Evolutionary conservation across 116 monocot genomes (phyloP).

Genomic region (Dioscorea cayenensis): DNA sequence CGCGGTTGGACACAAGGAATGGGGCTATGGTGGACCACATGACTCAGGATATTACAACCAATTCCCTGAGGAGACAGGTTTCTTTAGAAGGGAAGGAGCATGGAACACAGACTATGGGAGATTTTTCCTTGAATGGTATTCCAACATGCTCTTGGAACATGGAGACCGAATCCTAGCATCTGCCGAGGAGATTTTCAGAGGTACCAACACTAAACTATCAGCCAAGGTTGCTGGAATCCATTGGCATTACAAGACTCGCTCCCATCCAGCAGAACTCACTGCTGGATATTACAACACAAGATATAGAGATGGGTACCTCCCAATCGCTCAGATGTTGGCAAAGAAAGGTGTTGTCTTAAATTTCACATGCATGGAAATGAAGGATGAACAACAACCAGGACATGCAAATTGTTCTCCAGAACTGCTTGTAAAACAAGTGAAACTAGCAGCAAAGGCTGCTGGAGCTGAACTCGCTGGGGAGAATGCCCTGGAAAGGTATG

Average conservation of each 20-base stretch:
- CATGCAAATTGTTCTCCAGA: constrained; percentile 56
- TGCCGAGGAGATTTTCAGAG: constrained; percentile 45
- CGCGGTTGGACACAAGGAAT: constrained; percentile 32
- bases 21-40: constrained; percentile 67
- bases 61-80: constrained; percentile 73
- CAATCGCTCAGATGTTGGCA: constrained; percentile 45
- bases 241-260: constrained; percentile 64
- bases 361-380: constrained; percentile 94
- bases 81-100: constrained; percentile 66
- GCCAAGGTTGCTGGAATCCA: constrained; percentile 69
- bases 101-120: constrained; percentile 68
- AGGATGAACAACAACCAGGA: constrained; percentile 44
- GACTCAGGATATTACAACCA: constrained; percentile 71
- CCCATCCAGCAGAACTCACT: constrained; percentile 64
- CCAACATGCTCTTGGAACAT: constrained; percentile 45
- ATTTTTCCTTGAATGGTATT: constrained; percentile 89
- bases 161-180: constrained; percentile 53
- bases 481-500: constrained; percentile 79
- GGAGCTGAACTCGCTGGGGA: constrained; percentile 56
- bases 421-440: constrained; percentile 52
- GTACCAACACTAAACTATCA: constrained; percentile 42
- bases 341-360: constrained; percentile 42
- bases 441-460: constrained; percentile 18
- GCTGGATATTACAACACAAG: constrained; percentile 78
- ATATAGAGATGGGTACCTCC: constrained; percentile 49